Conservation (phyloP, 2,329 filamentous ascomycete species). For the Phyllosticta capitalensis region DNA sequence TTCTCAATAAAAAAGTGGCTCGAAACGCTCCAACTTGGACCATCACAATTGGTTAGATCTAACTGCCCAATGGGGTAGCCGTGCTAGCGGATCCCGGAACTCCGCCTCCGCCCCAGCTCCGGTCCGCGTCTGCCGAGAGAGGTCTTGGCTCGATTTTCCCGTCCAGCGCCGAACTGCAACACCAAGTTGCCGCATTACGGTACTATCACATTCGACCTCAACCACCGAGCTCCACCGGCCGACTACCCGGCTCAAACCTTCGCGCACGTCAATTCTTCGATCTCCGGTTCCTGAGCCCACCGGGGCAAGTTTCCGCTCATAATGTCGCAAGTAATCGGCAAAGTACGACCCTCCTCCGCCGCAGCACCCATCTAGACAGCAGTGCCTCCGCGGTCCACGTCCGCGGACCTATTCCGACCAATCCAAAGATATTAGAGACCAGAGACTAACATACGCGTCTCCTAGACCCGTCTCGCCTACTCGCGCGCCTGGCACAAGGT, state of each 20-base stretch:
- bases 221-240: not conserved
- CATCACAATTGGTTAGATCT: not conserved
- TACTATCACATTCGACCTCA: not conserved
- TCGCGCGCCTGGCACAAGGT: conserved; percentile 92
- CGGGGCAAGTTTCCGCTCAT: conserved; percentile 18
- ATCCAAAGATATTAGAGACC: no score
- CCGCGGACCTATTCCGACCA: not conserved
- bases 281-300: conserved; percentile 14
- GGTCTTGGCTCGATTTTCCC: conserved; percentile 11
- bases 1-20: not conserved
- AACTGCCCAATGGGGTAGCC: not conserved
- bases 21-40: not conserved
- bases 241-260: not conserved
- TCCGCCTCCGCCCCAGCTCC: not conserved
- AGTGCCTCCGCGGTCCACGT: not conserved
- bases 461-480: conserved; percentile 88
- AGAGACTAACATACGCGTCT: not conserved
- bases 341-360: conserved; percentile 43
- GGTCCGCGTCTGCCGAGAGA: not conserved
- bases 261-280: not conserved
- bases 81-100: not conserved
- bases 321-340: conserved; percentile 74
- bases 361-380: not conserved
- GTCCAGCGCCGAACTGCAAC: not conserved
- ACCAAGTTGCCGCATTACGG: not conserved